These are phyloP conservation scores for Pleurotus eryngii DNA, from an alignment of 768 basidiomycete species.

Conservation along the genomic window DNA sequence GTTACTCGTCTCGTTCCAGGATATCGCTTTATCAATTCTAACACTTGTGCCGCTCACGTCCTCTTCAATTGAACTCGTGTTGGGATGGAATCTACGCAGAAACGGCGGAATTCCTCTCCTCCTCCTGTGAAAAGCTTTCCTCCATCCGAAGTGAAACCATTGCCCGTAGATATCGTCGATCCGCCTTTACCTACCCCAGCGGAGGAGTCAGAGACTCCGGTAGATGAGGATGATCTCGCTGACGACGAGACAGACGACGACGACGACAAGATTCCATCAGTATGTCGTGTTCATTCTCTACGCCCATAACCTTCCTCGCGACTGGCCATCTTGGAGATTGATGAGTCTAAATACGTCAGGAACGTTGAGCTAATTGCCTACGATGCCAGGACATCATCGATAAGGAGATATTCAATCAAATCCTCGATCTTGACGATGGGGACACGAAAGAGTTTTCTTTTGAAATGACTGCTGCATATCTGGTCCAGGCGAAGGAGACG, in stretches of 20 bases:
- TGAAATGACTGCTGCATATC: slow-evolving; percentile 78
- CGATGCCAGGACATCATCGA: slow-evolving; percentile 43
- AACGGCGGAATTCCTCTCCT: not conserved
- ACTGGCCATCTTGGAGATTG: not conserved
- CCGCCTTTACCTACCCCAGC: not conserved
- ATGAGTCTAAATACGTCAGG: not conserved
- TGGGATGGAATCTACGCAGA: not conserved
- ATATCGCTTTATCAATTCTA: not conserved
- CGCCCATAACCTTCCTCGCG: not conserved
- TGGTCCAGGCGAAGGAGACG: slow-evolving; percentile 73
- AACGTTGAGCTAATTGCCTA: not conserved
- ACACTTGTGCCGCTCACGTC: not conserved
- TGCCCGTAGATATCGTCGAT: not conserved
- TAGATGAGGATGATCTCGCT: not conserved
- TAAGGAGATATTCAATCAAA: slow-evolving; percentile 78
- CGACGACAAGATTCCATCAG: slow-evolving; percentile 2
- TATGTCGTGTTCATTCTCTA: not conserved
- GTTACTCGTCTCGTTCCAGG: not conserved
- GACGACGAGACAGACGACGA: not conserved
- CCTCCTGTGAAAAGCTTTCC: not conserved
- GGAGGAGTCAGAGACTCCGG: not conserved
- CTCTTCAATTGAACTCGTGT: not conserved
- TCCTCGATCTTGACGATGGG: slow-evolving; percentile 92
- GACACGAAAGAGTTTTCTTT: slow-evolving; percentile 71
- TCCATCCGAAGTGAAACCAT: slow-evolving; percentile 3